Evolutionary conservation across 2,329 filamentous ascomycete genomes (phyloP), one percentile per base, ranked within the genome.

Genomic region (Aspergillus flavus): DNA sequence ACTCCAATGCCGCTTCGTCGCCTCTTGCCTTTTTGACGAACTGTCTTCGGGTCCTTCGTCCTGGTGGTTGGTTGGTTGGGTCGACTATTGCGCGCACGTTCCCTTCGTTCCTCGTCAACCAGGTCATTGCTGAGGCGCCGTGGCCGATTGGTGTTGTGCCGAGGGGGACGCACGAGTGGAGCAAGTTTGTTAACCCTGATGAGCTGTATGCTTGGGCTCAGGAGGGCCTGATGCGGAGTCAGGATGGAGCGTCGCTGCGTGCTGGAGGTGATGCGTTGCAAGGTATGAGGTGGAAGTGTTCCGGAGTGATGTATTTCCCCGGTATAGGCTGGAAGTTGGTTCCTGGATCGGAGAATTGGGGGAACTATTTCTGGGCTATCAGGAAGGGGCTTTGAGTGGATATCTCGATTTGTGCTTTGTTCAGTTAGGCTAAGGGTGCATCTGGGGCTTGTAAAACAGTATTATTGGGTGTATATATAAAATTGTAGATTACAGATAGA

Each of bases 361-460:
- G 94, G 11, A 99, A 99, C 78, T 99, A 98, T 80, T 98, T 99
- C 78, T 96, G 97, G 77, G 95, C 87, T 10, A 89, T 97, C 50
- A 87, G 89, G 79, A 90, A 82, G 75, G 80, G 79, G 30, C 32
- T 73, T n/a, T 52, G 16, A 32, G 54, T 75, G 67, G 64, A 2
- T 36, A 30, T 23, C 39, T 59, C 10, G 19, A 54, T 64, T 74
- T 57, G 72, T 71, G 56, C 75, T 78, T 48, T 75, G 73, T 67
- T 79, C 76, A 70, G 79, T 86, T 36, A 78, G 76, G 52, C 74
- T 76, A 26, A 16, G 3, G 45, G 45, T 41, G 39, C 14, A 41
- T 41, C 3, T 52, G 14, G 4, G 26, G 3, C 28, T 52, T 52
- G 48, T 52, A 52, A 32, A 52, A 52, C 48, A 30, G 48, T 52